These are phyloP conservation scores for Fusarium staphyleae DNA, from an alignment of 2,329 filamentous ascomycete genomes.

Conservation along the genomic window DNA sequence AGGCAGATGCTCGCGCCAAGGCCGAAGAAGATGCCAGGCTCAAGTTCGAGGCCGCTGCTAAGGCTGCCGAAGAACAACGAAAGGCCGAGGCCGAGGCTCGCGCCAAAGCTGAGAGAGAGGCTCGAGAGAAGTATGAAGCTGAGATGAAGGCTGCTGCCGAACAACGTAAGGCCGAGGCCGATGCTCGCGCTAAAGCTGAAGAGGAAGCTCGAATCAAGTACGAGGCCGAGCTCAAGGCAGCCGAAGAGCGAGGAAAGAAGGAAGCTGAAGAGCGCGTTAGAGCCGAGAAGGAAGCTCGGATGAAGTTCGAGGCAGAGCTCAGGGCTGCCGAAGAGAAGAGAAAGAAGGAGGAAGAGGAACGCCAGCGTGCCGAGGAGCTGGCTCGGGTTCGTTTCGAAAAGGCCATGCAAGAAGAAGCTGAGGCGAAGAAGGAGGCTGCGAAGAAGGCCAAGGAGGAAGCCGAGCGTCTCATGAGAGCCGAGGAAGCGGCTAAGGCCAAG, in stretches of 20 bases:
- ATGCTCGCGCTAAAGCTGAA: constrained; percentile 54
- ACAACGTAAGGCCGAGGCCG: constrained; percentile 54
- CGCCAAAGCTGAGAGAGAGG: constrained; percentile 53
- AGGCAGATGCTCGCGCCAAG: constrained; percentile 27
- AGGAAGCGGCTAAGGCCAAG: constrained; percentile 51
- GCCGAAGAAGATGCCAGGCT: constrained; percentile 11
- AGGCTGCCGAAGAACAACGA: constrained; percentile 49
- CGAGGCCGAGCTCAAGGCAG: constrained; percentile 53
- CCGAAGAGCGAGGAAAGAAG: constrained; percentile 55
- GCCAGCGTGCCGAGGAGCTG: constrained; percentile 56
- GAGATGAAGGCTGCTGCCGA: constrained; percentile 55
- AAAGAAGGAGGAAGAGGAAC: constrained; percentile 50
- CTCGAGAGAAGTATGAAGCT: constrained; percentile 55
- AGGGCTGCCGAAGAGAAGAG: constrained; percentile 54
- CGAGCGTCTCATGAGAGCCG: constrained; percentile 48
- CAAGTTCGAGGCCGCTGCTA: constrained; percentile 4
- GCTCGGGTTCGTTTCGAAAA: constrained; percentile 52
- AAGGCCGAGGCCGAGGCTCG: constrained; percentile 53
- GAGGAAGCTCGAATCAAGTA: constrained; percentile 57
- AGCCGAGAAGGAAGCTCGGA: constrained; percentile 49
- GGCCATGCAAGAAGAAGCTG: constrained; percentile 51
- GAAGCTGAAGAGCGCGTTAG: constrained; percentile 56
- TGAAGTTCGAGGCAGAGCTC: constrained; percentile 51
- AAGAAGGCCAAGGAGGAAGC: constrained; percentile 53
- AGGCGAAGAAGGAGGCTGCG: constrained; percentile 53